These are phyloP conservation scores for Ophiosphaerella narmari DNA, from an alignment of 2,329 filamentous ascomycete genomes.

Conservation along the genomic window DNA sequence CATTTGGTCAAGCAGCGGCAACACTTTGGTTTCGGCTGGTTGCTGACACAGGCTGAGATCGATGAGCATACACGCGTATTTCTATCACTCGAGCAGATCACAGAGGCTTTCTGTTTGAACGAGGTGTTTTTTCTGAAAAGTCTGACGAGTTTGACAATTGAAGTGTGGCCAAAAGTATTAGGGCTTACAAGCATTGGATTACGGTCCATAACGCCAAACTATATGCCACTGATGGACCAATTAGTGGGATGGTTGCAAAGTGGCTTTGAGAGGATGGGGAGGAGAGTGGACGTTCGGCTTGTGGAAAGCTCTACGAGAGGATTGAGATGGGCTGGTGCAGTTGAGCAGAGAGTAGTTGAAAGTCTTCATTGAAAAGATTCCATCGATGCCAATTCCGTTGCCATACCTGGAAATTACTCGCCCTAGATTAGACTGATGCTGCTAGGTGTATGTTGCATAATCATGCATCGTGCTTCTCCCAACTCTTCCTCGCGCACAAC, in stretches of 20 bases:
- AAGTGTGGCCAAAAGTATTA: constrained; percentile 6
- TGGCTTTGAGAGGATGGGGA: constrained; percentile 3
- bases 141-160: constrained; percentile 3
- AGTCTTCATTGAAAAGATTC: too few relatives aligned
- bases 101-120: background rate
- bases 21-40: background rate
- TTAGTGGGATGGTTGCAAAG: constrained; percentile 4
- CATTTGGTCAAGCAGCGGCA: background rate
- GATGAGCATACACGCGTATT: too few relatives aligned
- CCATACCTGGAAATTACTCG: too few relatives aligned
- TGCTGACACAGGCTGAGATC: background rate
- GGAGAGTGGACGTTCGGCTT: background rate
- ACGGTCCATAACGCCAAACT: constrained; percentile 1
- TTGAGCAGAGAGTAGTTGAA: background rate
- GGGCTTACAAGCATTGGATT: background rate
- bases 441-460: too few relatives aligned
- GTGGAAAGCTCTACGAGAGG: constrained; percentile 1
- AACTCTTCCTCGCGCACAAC: too few relatives aligned
- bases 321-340: background rate
- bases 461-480: too few relatives aligned
- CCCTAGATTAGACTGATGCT: too few relatives aligned
- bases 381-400: too few relatives aligned
- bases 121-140: background rate
- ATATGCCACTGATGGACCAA: constrained; percentile 1
- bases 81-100: too few relatives aligned